Base-by-base conservation (phyloP, 208 protist species). In the Leishmania arabica region DNA sequence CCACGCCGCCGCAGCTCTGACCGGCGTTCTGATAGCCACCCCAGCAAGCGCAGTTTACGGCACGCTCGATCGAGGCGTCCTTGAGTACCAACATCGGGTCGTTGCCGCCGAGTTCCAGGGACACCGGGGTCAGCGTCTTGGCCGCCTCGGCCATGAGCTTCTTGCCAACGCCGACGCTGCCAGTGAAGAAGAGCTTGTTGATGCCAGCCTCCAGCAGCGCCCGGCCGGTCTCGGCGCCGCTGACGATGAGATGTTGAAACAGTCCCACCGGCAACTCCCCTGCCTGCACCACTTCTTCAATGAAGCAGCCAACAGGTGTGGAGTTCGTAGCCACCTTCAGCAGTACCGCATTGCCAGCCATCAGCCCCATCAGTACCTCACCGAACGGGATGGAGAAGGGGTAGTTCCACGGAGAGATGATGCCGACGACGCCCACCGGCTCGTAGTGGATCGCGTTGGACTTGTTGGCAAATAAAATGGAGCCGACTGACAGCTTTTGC, bases 401-500 rank as follows among this genome's bases (percentile, higher is more conserved):
- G 82, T 92, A 97, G 74, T 97, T 97, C 93, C 94, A 97, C 45
- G 94, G 93, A 13, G 94, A 95, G 78, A 97, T 94, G 68, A 97
- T 94, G 45, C 90, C 93, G 27, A 97, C 92, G 19, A 96, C 91
- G 31, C 94, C 94, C 66, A 96, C 79, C 71, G 94, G 94, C 73
- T 93, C 87, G 84, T 97, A 95, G 34, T 87, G 19, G 7, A 97
- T 78, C 34, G 83, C 87, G 91, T 96, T 97, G 4, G 78, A 79
- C 80, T 97, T 97, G 89, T 97, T 97, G 5, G 77, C 80, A 73
- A 95, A 97, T 21, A 94, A 71, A 17, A 93, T 69, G 66, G 82
- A 92, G 70, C 93, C 93, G 53, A 47, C 72, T 1, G 86, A 79
- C 45, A 97, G 81, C 47, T 79, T 85, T 45, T 92, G 58, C 49